Percentiles rank a stretch among this genome's conserved stretches.
Evolutionary conservation across 371 early-diverging fungal genomes (phyloP).

Genomic region (Rhizopus microsporus): DNA sequence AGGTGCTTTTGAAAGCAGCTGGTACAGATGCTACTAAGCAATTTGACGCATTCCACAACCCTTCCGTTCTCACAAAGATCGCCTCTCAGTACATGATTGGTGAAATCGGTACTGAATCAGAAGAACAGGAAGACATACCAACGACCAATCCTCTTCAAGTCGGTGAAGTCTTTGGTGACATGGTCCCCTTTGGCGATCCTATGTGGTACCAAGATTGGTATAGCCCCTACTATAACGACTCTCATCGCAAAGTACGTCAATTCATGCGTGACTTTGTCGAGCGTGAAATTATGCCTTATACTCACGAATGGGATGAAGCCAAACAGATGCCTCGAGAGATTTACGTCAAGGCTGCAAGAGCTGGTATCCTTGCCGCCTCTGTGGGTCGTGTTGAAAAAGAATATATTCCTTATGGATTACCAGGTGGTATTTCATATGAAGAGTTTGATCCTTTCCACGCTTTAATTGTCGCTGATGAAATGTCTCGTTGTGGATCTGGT

Average conservation of each 20-base stretch:
- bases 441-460: constrained; percentile 67
- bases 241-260: constrained; percentile 57
- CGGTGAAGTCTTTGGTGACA: constrained; percentile 31
- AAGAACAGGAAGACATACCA: constrained; percentile 17
- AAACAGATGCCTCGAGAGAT: constrained; percentile 57
- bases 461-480: constrained; percentile 65
- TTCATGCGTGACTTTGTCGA: constrained; percentile 60
- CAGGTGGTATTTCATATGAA: constrained; percentile 27
- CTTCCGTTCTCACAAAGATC: constrained; percentile 37
- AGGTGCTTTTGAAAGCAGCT: constrained; percentile 78
- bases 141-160: constrained; percentile 21
- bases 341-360: constrained; percentile 58
- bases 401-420: constrained; percentile 27
- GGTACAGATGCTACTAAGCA: constrained; percentile 89
- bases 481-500: constrained; percentile 72
- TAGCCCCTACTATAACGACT: constrained; percentile 59
- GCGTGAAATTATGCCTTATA: constrained; percentile 61
- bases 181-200: constrained; percentile 69
- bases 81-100: constrained; percentile 17
- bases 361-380: constrained; percentile 55
- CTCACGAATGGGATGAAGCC: constrained; percentile 70
- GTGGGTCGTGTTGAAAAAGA: constrained; percentile 35
- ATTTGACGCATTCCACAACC: constrained; percentile 85
- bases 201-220: constrained; percentile 64
- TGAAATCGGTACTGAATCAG: constrained; percentile 5